Percentiles rank a stretch among this genome's conserved stretches.
Conservation (phyloP, 441 rosid species). For the Corymbia calophylla region DNA sequence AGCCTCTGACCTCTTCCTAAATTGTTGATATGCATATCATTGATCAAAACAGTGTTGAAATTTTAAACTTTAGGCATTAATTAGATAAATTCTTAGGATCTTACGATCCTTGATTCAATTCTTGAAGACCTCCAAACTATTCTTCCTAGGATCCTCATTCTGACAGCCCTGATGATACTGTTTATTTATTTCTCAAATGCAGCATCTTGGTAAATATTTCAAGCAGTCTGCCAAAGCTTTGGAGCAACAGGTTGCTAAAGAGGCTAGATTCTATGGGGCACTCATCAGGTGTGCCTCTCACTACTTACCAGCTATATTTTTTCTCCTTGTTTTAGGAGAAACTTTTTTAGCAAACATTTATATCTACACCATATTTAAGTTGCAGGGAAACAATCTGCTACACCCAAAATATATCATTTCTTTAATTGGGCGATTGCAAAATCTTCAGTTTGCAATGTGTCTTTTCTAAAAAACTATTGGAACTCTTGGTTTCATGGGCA, state of each 20-base stretch:
- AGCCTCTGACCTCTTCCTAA: background rate
- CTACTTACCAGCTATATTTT: background rate
- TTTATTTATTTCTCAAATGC: constrained; percentile 19
- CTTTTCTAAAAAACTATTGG: background rate
- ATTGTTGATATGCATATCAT: background rate
- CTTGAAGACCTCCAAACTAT: background rate
- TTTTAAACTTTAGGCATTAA: background rate
- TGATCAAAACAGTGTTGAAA: background rate
- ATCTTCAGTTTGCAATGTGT: background rate
- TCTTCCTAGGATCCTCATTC: background rate
- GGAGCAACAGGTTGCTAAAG: constrained; percentile 73
- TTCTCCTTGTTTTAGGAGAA: background rate
- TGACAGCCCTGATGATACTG: background rate
- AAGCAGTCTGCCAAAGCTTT: constrained; percentile 88
- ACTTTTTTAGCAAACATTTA: background rate
- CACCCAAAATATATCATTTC: background rate
- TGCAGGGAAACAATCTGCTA: background rate
- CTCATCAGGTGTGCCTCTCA: constrained; percentile 59
- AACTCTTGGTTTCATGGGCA: background rate
- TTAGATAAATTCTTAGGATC: background rate
- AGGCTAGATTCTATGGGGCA: constrained; percentile 97
- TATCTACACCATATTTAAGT: background rate
- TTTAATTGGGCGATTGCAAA: background rate
- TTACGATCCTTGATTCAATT: background rate
- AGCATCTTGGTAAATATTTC: constrained; percentile 90